phyloP scores from a whole-genome alignment of 805 yeast genomes.

The Kodamaea restingae region DNA sequence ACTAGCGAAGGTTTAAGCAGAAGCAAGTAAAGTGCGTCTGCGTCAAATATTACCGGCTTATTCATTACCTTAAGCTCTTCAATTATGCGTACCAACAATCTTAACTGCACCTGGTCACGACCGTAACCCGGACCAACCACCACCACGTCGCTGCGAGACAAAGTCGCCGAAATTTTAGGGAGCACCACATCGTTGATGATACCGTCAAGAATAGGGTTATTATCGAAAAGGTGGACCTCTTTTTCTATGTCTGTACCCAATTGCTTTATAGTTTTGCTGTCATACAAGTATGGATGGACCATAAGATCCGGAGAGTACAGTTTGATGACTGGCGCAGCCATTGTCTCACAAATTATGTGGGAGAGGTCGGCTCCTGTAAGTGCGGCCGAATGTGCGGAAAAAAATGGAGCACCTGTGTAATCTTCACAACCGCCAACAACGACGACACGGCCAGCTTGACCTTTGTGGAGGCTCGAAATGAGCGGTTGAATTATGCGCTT shows the following conservation, averaged over 20 bases:
- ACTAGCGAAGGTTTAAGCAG: slow-evolving; percentile 54
- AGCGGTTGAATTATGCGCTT: slow-evolving; percentile 64
- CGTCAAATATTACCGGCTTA: slow-evolving; percentile 80
- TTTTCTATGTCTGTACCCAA: slow-evolving; percentile 16
- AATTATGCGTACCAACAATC: slow-evolving; percentile 54
- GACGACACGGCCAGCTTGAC: slow-evolving; percentile 84
- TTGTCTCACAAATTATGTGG: slow-evolving; percentile 79
- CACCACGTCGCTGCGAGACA: slow-evolving; percentile 71
- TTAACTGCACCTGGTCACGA: slow-evolving; percentile 65
- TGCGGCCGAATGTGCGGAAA: slow-evolving; percentile 82
- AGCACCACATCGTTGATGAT: slow-evolving; percentile 44
- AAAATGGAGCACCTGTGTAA: slow-evolving; percentile 95
- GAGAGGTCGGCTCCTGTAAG: slow-evolving; percentile 83
- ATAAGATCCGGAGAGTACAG: slow-evolving; percentile 87
- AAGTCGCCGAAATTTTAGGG: slow-evolving; percentile 51
- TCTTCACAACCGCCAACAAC: slow-evolving; percentile 94
- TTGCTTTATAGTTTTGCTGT: slow-evolving; percentile 33
- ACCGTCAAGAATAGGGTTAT: slow-evolving; percentile 19
- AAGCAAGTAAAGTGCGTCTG: slow-evolving; percentile 77
- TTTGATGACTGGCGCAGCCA: slow-evolving; percentile 79
- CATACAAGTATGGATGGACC: slow-evolving; percentile 89
- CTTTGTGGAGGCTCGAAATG: slow-evolving; percentile 70
- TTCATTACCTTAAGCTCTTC: slow-evolving; percentile 51
- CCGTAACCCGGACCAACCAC: slow-evolving; percentile 96
- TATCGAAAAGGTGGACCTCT: slow-evolving; percentile 15